Base-by-base conservation (phyloP, 805 yeast genomes). In the Spathaspora boniae region DNA sequence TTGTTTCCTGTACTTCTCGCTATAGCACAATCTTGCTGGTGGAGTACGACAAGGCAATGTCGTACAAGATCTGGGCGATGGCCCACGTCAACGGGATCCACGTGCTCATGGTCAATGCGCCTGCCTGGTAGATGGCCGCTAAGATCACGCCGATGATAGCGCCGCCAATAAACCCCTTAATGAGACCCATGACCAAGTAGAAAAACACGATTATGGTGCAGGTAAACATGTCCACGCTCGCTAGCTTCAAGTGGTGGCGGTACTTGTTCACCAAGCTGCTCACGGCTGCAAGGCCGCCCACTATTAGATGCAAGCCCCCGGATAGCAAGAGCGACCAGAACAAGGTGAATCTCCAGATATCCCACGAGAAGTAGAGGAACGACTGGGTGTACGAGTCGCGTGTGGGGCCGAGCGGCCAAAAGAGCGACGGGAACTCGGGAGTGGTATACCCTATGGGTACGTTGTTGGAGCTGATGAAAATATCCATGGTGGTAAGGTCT, bases 21-120 rank as follows among this genome's bases (percentile, higher is more conserved):
- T 39, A 53, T 32, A 54, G 38, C n/a, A 56, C 46, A 22, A 48
- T 43, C 42, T 35, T 45, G 34, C 54, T 73, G 41, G 78, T 69
- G 38, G 84, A 76, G 53, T 83, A 86, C 5, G 85, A 72, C 6
- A 80, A 72, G 22, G 82, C 66, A 23, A 86, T 70, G 51, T 83
- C 77, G 56, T 75, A 84, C 28, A 87, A 52, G 5, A 85, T 69
- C 46, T 78, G 80, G 4, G 83, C 73, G 2, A 83, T 58, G 0
- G 80, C 94, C 78, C 89, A 86, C 37, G 83, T 74, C 45, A 91
- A 72, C 0, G 98, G 98, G 6, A 91, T 78, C 98, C 98, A 91
- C 0, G 97, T 86, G 9, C 94, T 82, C 94, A 93, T 86, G 16
- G 83, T 74, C 48, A 91, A 78, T 16, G 82, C 70, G 0, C 95